Percentiles rank a stretch among this genome's conserved stretches.
These are phyloP conservation scores for Termitomyces sp. DNA, from an alignment of 768 basidiomycete species.

Conservation along the genomic window DNA sequence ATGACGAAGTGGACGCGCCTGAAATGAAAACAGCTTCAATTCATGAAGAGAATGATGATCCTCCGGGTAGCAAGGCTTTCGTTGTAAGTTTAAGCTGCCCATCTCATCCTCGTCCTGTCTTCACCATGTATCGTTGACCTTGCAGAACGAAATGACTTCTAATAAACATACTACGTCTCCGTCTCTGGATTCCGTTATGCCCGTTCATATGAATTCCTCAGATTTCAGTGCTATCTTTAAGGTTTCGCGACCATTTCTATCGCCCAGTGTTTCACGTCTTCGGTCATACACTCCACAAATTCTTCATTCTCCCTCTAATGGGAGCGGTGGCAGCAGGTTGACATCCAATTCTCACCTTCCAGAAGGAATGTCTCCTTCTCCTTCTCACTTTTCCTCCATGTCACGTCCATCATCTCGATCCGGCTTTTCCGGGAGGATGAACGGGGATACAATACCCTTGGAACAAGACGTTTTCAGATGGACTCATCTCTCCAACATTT, in stretches of 20 bases:
- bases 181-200: constrained; percentile 32
- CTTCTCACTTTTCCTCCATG: constrained; percentile 67
- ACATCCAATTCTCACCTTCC: constrained; percentile 41
- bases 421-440: constrained; percentile 30
- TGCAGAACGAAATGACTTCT: constrained; percentile 31
- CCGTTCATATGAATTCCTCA: constrained; percentile 38
- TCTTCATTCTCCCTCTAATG: constrained; percentile 37
- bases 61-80: constrained; percentile 20
- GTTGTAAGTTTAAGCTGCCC: constrained; percentile 22
- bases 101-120: neutral
- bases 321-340: constrained; percentile 37
- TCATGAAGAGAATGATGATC: constrained; percentile 32
- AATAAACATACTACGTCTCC: constrained; percentile 34
- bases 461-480: constrained; percentile 70
- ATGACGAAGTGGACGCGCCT: constrained; percentile 36
- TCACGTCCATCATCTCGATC: constrained; percentile 67
- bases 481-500: constrained; percentile 62
- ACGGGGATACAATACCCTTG: constrained; percentile 14
- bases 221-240: constrained; percentile 30
- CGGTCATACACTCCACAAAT: constrained; percentile 62
- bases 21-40: constrained; percentile 46
- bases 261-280: constrained; percentile 76
- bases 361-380: constrained; percentile 47
- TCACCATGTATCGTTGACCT: constrained; percentile 8
- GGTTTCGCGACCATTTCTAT: constrained; percentile 56